Conservation (phyloP, 2,329 filamentous ascomycete genomes). For the Cercospora citrullina region DNA sequence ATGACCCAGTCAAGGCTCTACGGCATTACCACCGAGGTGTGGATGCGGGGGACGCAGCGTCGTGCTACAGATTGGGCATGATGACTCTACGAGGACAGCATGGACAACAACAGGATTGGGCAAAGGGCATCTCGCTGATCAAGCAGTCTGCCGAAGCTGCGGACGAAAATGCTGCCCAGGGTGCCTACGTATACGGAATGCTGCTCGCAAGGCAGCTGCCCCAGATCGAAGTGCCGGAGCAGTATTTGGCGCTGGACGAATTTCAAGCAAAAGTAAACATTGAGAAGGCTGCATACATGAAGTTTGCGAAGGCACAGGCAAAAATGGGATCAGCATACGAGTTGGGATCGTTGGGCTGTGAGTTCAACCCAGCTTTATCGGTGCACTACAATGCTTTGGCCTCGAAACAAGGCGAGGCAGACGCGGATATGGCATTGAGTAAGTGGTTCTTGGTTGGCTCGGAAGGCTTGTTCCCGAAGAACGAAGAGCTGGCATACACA, state of each 20-base stretch:
- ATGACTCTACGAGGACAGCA: slow-evolving; percentile 95
- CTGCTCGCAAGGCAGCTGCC: slow-evolving; percentile 85
- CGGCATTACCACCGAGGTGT: slow-evolving; percentile 86
- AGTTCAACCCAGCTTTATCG: slow-evolving; percentile 90
- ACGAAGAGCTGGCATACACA: slow-evolving; percentile 87
- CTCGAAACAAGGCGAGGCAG: slow-evolving; percentile 85
- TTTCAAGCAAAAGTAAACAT: slow-evolving; percentile 79
- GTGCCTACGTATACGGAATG: slow-evolving; percentile 88
- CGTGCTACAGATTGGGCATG: slow-evolving; percentile 87
- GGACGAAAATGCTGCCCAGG: slow-evolving; percentile 95
- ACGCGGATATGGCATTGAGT: slow-evolving; percentile 93
- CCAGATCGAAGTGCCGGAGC: slow-evolving; percentile 79
- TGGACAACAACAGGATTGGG: slow-evolving; percentile 79
- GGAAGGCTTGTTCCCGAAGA: slow-evolving; percentile 89
- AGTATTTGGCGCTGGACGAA: slow-evolving; percentile 69
- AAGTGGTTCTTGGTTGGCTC: slow-evolving; percentile 98
- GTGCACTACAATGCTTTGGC: slow-evolving; percentile 95
- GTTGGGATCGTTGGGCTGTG: slow-evolving; percentile 87
- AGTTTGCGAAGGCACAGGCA: slow-evolving; percentile 92
- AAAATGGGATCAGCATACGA: slow-evolving; percentile 98
- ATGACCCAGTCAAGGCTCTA: slow-evolving; percentile 86
- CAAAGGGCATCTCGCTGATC: slow-evolving; percentile 77
- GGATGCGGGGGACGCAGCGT: slow-evolving; percentile 79
- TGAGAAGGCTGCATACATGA: slow-evolving; percentile 92
- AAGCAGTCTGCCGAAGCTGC: slow-evolving; percentile 78